phyloP scores from a whole-genome alignment of 1,284 basidiomycete species.

The Ustilago tritici region DNA sequence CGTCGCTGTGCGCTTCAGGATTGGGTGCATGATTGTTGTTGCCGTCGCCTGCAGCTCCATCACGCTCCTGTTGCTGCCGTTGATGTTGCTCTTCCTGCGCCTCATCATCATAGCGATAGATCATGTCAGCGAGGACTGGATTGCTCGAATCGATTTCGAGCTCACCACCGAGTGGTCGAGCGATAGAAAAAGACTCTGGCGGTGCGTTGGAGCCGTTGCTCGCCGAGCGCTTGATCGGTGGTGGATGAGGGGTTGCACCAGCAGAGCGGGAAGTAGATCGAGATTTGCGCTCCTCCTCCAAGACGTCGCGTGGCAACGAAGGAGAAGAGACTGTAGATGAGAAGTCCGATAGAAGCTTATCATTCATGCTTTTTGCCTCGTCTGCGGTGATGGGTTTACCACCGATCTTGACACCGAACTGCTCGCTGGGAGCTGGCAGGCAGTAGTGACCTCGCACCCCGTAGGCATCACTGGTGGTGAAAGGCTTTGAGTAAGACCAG shows the following conservation, averaged over 20 bases:
- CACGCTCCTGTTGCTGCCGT: conserved; percentile 5
- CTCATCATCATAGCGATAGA: conserved; percentile 55
- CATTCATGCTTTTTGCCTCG: conserved; percentile 19
- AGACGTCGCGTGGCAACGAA: conserved; percentile 21
- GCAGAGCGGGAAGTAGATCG: conserved; percentile 9
- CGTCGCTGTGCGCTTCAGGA: background rate
- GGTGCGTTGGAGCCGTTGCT: conserved; percentile 27
- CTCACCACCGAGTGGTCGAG: conserved; percentile 35
- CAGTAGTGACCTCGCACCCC: conserved; percentile 35
- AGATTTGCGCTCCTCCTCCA: conserved; percentile 27
- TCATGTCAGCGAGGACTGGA: conserved; percentile 49
- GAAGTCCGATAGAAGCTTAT: conserved; percentile 20
- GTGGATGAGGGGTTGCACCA: conserved; percentile 21
- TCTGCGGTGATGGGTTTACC: conserved; percentile 20
- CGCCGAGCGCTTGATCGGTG: conserved; percentile 27
- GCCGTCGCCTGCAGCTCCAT: background rate
- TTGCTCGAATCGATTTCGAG: conserved; percentile 54
- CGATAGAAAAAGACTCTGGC: conserved; percentile 28
- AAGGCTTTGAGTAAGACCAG: conserved; percentile 43
- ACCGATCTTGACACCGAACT: conserved; percentile 28
- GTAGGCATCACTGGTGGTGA: conserved; percentile 35
- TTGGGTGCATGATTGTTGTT: background rate
- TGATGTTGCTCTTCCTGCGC: conserved; percentile 23
- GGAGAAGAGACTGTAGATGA: conserved; percentile 29
- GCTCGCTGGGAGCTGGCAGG: conserved; percentile 28